Evolutionary conservation across 2,329 filamentous ascomycete genomes (phyloP).

Genomic region (Venturia nashicola): DNA sequence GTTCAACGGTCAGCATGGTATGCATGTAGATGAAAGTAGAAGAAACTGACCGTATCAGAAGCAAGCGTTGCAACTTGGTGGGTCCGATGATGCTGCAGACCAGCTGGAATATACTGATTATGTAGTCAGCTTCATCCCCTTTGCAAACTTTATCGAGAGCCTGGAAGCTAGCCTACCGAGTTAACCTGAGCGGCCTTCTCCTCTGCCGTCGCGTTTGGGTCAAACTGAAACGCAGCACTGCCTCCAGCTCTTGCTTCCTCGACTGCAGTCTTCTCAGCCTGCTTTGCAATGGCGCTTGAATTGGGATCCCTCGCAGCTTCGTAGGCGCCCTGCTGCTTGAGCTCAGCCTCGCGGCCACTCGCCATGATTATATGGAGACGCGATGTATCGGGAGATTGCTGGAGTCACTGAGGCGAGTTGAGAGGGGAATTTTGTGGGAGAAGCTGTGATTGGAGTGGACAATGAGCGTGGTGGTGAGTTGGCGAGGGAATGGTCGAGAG

Average conservation of each 20-base stretch:
- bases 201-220: conserved; percentile 71
- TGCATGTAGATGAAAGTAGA: conserved; percentile 19
- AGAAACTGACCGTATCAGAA: conserved; percentile 49
- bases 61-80: conserved; percentile 51
- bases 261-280: conserved; percentile 62
- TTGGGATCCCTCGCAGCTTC: conserved; percentile 65
- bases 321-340: conserved; percentile 69
- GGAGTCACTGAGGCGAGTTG: background rate
- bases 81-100: background rate
- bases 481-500: background rate
- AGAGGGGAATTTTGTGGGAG: background rate
- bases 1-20: conserved; percentile 18
- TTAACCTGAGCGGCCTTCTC: conserved; percentile 72
- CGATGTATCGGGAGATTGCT: background rate
- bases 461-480: background rate
- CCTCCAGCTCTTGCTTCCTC: conserved; percentile 70
- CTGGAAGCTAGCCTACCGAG: conserved; percentile 44
- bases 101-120: conserved; percentile 1
- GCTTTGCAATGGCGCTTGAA: conserved; percentile 53
- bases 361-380: background rate
- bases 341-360: conserved; percentile 35
- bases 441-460: background rate
- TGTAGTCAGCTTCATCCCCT: background rate
- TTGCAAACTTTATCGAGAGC: background rate
- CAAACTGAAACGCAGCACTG: conserved; percentile 68